These are phyloP conservation scores for Tetrapisispora taiwanensis DNA, from an alignment of 805 yeast species.

Conservation along the genomic window DNA sequence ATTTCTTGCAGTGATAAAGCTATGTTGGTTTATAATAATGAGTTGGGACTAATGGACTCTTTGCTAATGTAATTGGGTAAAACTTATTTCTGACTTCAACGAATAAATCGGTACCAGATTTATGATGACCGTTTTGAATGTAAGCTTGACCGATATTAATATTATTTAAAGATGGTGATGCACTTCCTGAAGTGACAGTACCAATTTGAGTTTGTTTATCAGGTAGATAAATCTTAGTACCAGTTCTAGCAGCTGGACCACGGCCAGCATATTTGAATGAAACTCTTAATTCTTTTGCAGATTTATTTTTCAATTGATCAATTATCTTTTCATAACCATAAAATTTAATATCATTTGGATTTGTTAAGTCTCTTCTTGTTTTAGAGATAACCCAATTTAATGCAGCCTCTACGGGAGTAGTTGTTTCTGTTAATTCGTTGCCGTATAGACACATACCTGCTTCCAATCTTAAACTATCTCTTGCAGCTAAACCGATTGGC, in stretches of 20 bases:
- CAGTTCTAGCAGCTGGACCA: constrained; percentile 93
- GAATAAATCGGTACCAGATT: constrained; percentile 60
- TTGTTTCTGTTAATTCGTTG: constrained; percentile 69
- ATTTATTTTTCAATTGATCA: constrained; percentile 59
- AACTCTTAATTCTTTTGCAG: constrained; percentile 50
- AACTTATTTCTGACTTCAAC: constrained; percentile 78
- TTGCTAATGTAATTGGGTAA: constrained; percentile 64
- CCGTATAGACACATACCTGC: constrained; percentile 99
- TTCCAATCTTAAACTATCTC: constrained; percentile 89
- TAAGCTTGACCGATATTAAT: constrained; percentile 89
- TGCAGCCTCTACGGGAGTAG: constrained; percentile 82
- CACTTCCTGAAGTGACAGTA: constrained; percentile 48
- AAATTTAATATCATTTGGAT: constrained; percentile 37
- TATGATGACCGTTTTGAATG: constrained; percentile 57
- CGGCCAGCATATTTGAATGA: constrained; percentile 52
- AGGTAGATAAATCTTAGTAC: constrained; percentile 50
- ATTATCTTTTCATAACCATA: constrained; percentile 69
- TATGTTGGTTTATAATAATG: constrained; percentile 41
- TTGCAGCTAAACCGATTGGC: constrained; percentile 95
- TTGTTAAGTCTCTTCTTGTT: constrained; percentile 43
- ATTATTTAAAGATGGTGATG: constrained; percentile 58
- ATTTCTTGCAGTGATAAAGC: too few species aligned
- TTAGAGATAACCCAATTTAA: constrained; percentile 86
- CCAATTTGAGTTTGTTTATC: constrained; percentile 46
- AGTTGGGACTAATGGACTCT: constrained; percentile 76